Base-by-base conservation (phyloP, 805 yeast species). In the Candida adriatica region DNA sequence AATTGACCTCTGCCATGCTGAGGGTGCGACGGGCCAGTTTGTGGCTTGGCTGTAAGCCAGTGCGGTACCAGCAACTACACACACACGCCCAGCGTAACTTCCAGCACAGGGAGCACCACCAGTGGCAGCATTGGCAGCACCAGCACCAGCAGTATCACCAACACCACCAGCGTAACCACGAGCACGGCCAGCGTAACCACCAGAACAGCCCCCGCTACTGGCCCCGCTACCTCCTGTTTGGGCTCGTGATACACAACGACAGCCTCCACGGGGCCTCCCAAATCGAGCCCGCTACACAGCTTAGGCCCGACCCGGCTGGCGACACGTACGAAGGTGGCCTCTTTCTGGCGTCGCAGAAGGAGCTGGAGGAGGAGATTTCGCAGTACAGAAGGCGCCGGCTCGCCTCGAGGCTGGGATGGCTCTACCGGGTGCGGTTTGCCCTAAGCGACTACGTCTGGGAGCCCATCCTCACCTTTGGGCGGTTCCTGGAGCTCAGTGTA, bases 261-360 rank as follows among this genome's bases (percentile, higher is more conserved):
- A 36, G 36, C 15, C 27, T 34, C 16, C 22, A 34, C 11, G 38
- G 37, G 3, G 38, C 37, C 5, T 31, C 37, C 13, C 25, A 34
- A 23, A 28, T 37, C 10, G 42, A 38, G 24, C 28, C 32, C 13
- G 34, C 29, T 2, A n/a, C 18, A 11, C n/a, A 13, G 9, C 28
- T 62, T 22, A 38, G 28, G 5, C 59, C 82, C 0, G 70, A 64
- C 35, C 49, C 64, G 2, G 48, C 44, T 1, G 76, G 76, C 4
- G 82, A 75, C 22, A 82, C 94, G 0, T 79, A 64, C 55, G 92
- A 82, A 49, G 66, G 67, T 64, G 83, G 83, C 1, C 60, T 82
- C 3, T 82, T 63, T 49, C 35, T 57, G 9, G 63, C 83, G 0
- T 80, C 88, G 0, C 78, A 75, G 42, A 53, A 55, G 13, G 86